phyloP scores from a whole-genome alignment of 2,329 filamentous ascomycete genomes.

The Phyllosticta citrichinensis region DNA sequence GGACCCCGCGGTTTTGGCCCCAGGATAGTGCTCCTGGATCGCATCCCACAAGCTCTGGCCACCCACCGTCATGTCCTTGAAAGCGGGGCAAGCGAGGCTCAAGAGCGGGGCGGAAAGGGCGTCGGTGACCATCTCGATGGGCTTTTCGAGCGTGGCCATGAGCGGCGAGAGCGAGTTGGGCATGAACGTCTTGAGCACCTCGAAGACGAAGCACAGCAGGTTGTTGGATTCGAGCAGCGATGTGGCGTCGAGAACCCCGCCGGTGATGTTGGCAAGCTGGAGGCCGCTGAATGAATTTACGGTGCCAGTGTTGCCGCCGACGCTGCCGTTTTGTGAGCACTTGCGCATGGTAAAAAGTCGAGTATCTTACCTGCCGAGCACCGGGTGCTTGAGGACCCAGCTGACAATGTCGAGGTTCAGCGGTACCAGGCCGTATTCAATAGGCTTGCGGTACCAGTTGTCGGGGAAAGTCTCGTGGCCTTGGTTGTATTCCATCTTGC shows the following conservation, averaged over 20 bases:
- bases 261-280: slow-evolving; percentile 33
- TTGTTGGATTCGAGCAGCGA: slow-evolving; percentile 32
- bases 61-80: slow-evolving; percentile 14
- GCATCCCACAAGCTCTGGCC: slow-evolving; percentile 8
- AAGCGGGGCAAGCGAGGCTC: slow-evolving; percentile 19
- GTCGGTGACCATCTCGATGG: slow-evolving; percentile 16
- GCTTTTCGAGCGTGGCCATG: slow-evolving; percentile 17
- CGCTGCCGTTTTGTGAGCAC: slow-evolving; percentile 11
- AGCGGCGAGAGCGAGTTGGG: slow-evolving; percentile 25
- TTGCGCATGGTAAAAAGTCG: slow-evolving; percentile 12
- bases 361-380: slow-evolving; percentile 21
- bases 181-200: slow-evolving; percentile 25
- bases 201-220: slow-evolving; percentile 27
- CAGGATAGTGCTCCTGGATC: slow-evolving; percentile 1
- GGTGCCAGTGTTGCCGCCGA: slow-evolving; percentile 44
- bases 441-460: slow-evolving; percentile 40
- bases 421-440: slow-evolving; percentile 39
- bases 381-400: slow-evolving; percentile 29
- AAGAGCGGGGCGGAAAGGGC: slow-evolving; percentile 16
- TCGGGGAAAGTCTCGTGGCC: slow-evolving; percentile 44
- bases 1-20: slow-evolving; percentile 1
- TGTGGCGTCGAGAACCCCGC: slow-evolving; percentile 27
- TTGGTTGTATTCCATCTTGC: slow-evolving; percentile 28
- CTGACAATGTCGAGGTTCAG: slow-evolving; percentile 33
- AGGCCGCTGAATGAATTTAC: slow-evolving; percentile 43